Conservation (phyloP, 2,329 filamentous ascomycete species). For the Colletotrichum lini region DNA sequence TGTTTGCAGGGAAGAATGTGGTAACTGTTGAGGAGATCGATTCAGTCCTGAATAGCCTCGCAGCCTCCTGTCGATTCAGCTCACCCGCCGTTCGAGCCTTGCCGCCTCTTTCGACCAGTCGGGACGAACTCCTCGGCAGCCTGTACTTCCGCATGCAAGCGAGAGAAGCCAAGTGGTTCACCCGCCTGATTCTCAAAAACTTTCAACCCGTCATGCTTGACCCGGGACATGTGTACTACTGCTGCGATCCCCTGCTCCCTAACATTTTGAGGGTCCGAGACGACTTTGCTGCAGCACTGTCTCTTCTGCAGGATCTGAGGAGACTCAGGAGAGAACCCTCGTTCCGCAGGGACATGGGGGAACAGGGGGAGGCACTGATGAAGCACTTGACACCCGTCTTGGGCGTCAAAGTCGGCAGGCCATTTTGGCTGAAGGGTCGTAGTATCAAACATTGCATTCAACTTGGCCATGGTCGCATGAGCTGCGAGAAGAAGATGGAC, state of each 20-base stretch:
- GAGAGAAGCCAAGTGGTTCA: slow-evolving; percentile 88
- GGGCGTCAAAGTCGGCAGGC: slow-evolving; percentile 76
- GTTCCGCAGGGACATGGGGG: slow-evolving; percentile 44
- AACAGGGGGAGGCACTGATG: slow-evolving; percentile 44
- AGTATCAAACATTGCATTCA: slow-evolving; percentile 82
- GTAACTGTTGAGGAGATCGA: slow-evolving; percentile 84
- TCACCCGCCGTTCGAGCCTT: slow-evolving; percentile 70
- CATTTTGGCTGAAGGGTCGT: slow-evolving; percentile 75
- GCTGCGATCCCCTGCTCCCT: slow-evolving; percentile 79
- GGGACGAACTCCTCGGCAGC: slow-evolving; percentile 61
- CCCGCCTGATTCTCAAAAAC: slow-evolving; percentile 83
- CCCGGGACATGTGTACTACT: slow-evolving; percentile 65
- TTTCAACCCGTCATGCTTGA: slow-evolving; percentile 79
- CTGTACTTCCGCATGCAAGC: slow-evolving; percentile 75
- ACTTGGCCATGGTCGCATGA: slow-evolving; percentile 74
- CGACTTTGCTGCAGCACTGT: slow-evolving; percentile 73
- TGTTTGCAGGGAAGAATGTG: slow-evolving; percentile 50
- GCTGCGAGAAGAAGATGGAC: slow-evolving; percentile 86
- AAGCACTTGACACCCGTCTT: slow-evolving; percentile 65
- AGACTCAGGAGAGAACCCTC: slow-evolving; percentile 46
- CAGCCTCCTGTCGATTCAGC: slow-evolving; percentile 79
- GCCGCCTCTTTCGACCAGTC: slow-evolving; percentile 49
- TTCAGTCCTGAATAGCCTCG: slow-evolving; percentile 73
- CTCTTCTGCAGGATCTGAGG: slow-evolving; percentile 61
- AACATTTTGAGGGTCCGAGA: slow-evolving; percentile 79